A percentile compares a stretch with the other conserved stretches of the same genome.
phyloP scores from a whole-genome alignment of 345 rosid species.

The Eucalyptus fibrosa region DNA sequence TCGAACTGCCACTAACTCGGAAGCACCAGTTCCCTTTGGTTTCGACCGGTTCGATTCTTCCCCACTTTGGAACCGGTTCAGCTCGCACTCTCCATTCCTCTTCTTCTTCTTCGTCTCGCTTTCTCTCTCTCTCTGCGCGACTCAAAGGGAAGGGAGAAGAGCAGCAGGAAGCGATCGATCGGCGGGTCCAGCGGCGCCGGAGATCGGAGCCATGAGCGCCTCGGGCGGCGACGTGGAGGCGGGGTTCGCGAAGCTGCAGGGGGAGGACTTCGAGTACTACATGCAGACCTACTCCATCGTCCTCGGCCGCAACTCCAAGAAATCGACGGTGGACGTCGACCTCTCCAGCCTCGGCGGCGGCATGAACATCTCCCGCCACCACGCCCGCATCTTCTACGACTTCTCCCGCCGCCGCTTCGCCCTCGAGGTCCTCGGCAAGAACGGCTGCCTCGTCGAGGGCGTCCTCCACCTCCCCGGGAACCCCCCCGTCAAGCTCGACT shows the following conservation, averaged over 20 bases:
- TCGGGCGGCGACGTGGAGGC: slow-evolving; percentile 83
- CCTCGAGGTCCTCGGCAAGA: slow-evolving; percentile 95
- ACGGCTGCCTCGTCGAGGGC: slow-evolving; percentile 94
- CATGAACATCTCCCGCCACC: slow-evolving; percentile 94
- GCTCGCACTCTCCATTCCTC: not conserved
- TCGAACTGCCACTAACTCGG: not conserved
- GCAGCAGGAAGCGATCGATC: not conserved
- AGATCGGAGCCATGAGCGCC: slow-evolving; percentile 23
- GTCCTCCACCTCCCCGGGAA: slow-evolving; percentile 95
- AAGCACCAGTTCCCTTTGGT: not conserved
- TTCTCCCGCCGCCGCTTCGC: slow-evolving; percentile 97
- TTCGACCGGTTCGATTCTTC: not conserved
- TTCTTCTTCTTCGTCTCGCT: not conserved
- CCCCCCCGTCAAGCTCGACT: slow-evolving; percentile 85
- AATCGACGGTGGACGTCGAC: slow-evolving; percentile 92
- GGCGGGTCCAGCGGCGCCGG: not conserved
- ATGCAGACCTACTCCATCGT: slow-evolving; percentile 97
- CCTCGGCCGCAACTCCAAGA: slow-evolving; percentile 92
- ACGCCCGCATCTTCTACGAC: slow-evolving; percentile 90
- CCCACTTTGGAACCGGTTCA: not conserved
- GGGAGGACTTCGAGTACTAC: slow-evolving; percentile 94
- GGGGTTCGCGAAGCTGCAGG: slow-evolving; percentile 95
- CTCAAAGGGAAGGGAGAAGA: not conserved
- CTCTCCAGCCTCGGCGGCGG: slow-evolving; percentile 93
- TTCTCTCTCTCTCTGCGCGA: not conserved